phyloP scores from a whole-genome alignment of 495 filamentous ascomycete genomes.

The Astrothelium macrocarpum region DNA sequence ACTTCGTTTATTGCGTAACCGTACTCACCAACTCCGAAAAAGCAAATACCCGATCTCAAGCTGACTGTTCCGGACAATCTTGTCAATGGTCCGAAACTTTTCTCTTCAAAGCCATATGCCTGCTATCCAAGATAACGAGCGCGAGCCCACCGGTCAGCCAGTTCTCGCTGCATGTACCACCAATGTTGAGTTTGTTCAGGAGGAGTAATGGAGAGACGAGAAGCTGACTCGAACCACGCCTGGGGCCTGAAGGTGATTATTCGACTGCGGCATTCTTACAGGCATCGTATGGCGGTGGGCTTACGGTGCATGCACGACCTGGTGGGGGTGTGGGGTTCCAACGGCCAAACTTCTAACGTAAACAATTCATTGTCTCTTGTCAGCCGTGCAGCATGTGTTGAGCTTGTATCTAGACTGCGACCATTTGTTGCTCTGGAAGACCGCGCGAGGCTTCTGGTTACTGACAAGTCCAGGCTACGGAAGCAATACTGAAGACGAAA shows the following conservation, averaged over 20 bases:
- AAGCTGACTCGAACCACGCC: not conserved
- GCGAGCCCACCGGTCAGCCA: slow-evolving; percentile 19
- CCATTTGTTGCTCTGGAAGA: not conserved
- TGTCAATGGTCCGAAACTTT: not conserved
- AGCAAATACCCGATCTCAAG: not conserved
- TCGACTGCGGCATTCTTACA: not conserved
- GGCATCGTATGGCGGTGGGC: not conserved
- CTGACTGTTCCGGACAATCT: not conserved
- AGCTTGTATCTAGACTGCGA: too few species aligned
- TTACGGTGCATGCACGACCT: not conserved
- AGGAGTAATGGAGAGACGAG: not conserved
- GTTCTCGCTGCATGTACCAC: slow-evolving; percentile 16
- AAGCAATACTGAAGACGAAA: too few species aligned
- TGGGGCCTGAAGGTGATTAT: not conserved
- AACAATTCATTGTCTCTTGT: not conserved
- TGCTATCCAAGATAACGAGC: slow-evolving; percentile 18
- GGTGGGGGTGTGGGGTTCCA: not conserved
- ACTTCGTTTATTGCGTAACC: too few species aligned
- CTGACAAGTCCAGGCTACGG: too few species aligned
- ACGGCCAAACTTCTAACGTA: not conserved
- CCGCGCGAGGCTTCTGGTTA: too few species aligned
- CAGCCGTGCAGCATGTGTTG: not conserved
- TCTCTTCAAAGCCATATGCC: slow-evolving; percentile 6
- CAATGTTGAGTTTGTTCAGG: not conserved
- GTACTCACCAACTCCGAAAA: not conserved